Conservation (phyloP, 2,329 filamentous ascomycete genomes). For the Botryotinia globosa region DNA sequence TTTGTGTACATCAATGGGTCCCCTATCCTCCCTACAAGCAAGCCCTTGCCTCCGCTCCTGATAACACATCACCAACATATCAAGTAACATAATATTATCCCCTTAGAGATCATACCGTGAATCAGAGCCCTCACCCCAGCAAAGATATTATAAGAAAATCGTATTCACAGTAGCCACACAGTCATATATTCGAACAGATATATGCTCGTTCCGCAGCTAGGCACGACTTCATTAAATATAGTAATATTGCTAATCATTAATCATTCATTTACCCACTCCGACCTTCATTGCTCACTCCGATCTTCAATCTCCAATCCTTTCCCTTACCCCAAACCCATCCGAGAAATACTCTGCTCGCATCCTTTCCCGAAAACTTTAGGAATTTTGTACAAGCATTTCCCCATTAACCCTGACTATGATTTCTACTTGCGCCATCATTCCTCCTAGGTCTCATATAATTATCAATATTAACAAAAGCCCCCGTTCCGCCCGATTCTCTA, state of each 20-base stretch:
- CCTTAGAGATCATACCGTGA: not conserved
- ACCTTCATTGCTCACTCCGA: not conserved
- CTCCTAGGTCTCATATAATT: conserved; percentile 34
- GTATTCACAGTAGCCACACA: not conserved
- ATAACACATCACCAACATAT: not conserved
- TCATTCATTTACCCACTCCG: not conserved
- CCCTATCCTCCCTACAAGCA: not conserved
- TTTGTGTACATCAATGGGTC: not conserved
- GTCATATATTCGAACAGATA: not conserved
- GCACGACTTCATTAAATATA: not conserved
- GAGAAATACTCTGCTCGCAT: not conserved
- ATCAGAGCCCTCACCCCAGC: not conserved
- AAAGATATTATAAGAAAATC: not conserved
- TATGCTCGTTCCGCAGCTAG: not conserved
- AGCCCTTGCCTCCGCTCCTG: not conserved
- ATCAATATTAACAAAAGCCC: conserved; percentile 74
- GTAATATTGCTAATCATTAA: not conserved
- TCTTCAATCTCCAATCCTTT: not conserved
- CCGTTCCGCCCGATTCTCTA: conserved; percentile 73
- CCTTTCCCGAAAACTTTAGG: not conserved
- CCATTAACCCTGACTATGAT: not conserved
- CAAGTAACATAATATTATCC: not conserved
- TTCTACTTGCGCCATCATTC: not conserved
- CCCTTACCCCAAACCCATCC: not conserved
- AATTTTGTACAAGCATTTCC: not conserved